phyloP scores from a whole-genome alignment of 2,329 filamentous ascomycete species.

The Bertia moriformis region DNA sequence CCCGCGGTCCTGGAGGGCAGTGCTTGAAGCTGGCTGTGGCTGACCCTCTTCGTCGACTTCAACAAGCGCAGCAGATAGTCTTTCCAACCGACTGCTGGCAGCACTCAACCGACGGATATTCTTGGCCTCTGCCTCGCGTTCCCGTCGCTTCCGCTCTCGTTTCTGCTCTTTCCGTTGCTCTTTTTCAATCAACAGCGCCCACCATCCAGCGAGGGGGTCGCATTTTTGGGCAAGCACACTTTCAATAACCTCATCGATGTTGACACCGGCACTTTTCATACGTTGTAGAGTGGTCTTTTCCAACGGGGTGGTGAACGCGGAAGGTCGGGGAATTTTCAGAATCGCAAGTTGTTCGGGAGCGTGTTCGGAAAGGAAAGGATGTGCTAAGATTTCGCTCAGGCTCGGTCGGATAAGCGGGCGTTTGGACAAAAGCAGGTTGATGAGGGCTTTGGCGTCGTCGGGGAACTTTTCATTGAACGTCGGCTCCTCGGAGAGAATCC shows the following conservation, averaged over 20 bases:
- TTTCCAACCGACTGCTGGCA: conserved; percentile 51
- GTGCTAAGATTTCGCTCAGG: conserved; percentile 50
- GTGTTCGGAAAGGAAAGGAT: conserved; percentile 55
- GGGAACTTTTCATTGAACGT: conserved; percentile 51
- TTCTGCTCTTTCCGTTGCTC: conserved; percentile 56
- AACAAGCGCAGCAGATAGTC: conserved; percentile 44
- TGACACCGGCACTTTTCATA: conserved; percentile 62
- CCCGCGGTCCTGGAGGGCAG: conserved; percentile 19
- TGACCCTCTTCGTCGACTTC: conserved; percentile 53
- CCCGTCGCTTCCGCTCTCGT: conserved; percentile 50
- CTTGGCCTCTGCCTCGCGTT: conserved; percentile 51
- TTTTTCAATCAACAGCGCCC: conserved; percentile 60
- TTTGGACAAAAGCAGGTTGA: conserved; percentile 51
- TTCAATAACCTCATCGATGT: conserved; percentile 62
- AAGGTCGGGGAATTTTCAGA: conserved; percentile 52
- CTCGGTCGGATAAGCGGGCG: conserved; percentile 51
- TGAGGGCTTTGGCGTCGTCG: conserved; percentile 45
- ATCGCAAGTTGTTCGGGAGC: conserved; percentile 59
- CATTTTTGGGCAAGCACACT: conserved; percentile 59
- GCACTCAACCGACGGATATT: conserved; percentile 51
- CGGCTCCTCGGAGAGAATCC: conserved; percentile 54
- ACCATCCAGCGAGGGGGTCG: conserved; percentile 60
- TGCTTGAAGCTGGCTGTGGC: conserved; percentile 8
- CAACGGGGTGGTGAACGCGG: conserved; percentile 53
- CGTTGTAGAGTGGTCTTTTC: conserved; percentile 61